Evolutionary conservation across 2,329 filamentous ascomycete species (phyloP), one percentile per base, ranked within the genome.

Genomic region (Ceratocystis huliohia): DNA sequence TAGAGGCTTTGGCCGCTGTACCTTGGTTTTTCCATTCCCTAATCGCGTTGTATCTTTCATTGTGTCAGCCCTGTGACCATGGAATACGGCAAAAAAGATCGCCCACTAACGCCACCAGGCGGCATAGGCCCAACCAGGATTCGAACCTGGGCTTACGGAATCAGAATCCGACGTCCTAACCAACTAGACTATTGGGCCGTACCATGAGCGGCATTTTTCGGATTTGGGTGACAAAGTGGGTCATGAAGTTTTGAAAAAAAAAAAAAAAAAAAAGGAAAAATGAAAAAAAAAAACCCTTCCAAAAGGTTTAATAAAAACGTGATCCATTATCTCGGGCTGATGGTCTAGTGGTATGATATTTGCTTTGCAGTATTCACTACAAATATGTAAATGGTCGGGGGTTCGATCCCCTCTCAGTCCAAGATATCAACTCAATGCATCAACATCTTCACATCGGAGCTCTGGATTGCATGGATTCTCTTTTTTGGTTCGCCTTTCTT

Each of bases 271-370:
- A 30, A 30, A 30, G 1, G 22, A 30, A 30, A 30, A 30, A 5
- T 5, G 28, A 30, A 30, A 30, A 30, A 30, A 30, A 30, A 6
- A 30, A 30, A 30, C 1, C 30, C 30, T 2, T 6, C 30, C 30
- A 1, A 30, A 7, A 30, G 30, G 30, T 5, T 30, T 30, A 30
- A 2, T 1, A 5, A 30, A 30, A 22, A 48, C 10, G 45, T 46
- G 41, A 48, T 46, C 22, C 17, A 63, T 25, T 64, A 37, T 64
- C 63, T 45, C 30, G 67, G 67, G 67, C 64, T 65, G 67, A 68
- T 68, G 67, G 67, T 68, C 67, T 68, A 68, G 67, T 68, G 67
- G 67, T 68, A 68, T 68, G 67, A 68, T 68, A 66, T 68, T 68
- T 66, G 67, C 67, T 68, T 68, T 68, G 67, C 67, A 68, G 67